Evolutionary conservation across 495 filamentous ascomycete genomes (phyloP).

Genomic region (Penicillium flavigenum): DNA sequence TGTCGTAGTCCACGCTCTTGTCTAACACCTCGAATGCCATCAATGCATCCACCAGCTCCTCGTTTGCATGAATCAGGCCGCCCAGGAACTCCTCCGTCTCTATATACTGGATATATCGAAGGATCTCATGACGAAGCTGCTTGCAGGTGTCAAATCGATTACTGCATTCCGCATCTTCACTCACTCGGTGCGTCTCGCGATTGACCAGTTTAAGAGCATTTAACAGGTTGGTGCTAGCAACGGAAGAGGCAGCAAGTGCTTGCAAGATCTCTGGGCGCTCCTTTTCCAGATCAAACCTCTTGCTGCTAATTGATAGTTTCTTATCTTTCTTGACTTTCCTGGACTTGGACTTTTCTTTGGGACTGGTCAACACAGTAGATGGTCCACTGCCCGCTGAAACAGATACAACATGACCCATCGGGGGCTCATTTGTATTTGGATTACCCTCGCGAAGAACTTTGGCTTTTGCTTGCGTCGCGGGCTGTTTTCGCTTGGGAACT

Average conservation of each 20-base stretch:
- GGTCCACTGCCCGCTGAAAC: conserved; percentile 44
- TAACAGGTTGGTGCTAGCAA: conserved; percentile 85
- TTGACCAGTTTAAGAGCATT: conserved; percentile 92
- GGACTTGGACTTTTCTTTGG: conserved; percentile 39
- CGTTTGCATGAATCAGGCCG: conserved; percentile 76
- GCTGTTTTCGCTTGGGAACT: conserved; percentile 64
- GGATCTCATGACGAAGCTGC: conserved; percentile 72
- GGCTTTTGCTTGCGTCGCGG: conserved; percentile 67
- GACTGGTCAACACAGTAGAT: conserved; percentile 35
- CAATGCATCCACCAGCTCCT: conserved; percentile 83
- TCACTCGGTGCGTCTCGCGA: conserved; percentile 82
- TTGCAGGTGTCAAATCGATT: conserved; percentile 85
- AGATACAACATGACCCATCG: conserved; percentile 48
- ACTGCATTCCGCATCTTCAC: conserved; percentile 74
- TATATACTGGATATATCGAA: conserved; percentile 87
- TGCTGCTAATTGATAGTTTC: conserved; percentile 29
- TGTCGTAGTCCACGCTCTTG: conserved; percentile 94
- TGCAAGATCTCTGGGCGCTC: conserved; percentile 83
- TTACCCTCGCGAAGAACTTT: conserved; percentile 76
- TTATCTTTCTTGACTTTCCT: conserved; percentile 44
- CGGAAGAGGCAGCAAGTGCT: conserved; percentile 77
- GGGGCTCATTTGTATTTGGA: conserved; percentile 58
- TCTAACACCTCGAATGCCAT: conserved; percentile 95
- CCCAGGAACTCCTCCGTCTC: conserved; percentile 81
- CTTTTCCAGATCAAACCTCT: conserved; percentile 77